phyloP scores from a whole-genome alignment of 2,329 filamentous ascomycete species.

The Claviceps fusiformis region DNA sequence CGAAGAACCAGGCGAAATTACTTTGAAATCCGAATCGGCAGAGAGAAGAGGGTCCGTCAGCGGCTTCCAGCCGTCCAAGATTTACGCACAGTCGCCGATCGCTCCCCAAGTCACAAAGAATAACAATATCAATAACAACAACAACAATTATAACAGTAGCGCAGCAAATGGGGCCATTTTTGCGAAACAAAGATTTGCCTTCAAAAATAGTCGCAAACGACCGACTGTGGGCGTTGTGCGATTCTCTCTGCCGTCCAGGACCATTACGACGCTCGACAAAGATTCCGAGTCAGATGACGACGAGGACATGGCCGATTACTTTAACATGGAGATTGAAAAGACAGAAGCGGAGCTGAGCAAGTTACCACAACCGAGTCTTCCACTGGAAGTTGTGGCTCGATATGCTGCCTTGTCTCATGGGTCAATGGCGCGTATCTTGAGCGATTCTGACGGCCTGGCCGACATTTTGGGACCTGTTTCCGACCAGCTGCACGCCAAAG shows the following conservation, averaged over 20 bases:
- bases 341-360: constrained; percentile 35
- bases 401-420: constrained; percentile 36
- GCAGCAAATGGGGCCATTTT: neutral
- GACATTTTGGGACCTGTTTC: constrained; percentile 27
- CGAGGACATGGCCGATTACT: constrained; percentile 44
- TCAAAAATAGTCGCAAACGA: constrained; percentile 15
- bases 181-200: neutral
- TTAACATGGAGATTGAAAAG: constrained; percentile 38
- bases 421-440: constrained; percentile 32
- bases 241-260: constrained; percentile 27
- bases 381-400: constrained; percentile 28
- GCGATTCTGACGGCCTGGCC: constrained; percentile 28
- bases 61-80: neutral
- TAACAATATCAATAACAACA: neutral
- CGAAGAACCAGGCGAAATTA: constrained; percentile 34
- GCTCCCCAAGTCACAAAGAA: neutral
- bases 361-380: constrained; percentile 27
- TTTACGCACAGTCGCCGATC: neutral
- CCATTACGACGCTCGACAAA: constrained; percentile 15
- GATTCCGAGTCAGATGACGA: constrained; percentile 41
- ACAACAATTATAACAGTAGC: neutral
- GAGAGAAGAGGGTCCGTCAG: constrained; percentile 6
- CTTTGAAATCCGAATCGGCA: constrained; percentile 24
- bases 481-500: constrained; percentile 5
- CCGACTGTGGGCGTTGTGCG: constrained; percentile 20